These are phyloP conservation scores for Flaveria bidentis DNA, from an alignment of 129 eudicot genomes.

Conservation along the genomic window DNA sequence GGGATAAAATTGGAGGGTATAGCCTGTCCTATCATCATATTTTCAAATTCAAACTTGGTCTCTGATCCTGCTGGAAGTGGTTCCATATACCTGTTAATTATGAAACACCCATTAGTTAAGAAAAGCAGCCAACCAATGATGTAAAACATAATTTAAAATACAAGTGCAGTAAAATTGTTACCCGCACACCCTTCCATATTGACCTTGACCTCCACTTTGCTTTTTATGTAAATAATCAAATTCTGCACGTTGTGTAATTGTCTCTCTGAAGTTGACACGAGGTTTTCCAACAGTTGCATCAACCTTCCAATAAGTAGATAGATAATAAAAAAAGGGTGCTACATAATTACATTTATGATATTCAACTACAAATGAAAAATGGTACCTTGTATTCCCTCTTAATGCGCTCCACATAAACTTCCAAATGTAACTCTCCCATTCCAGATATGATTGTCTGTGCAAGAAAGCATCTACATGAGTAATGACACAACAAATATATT, in stretches of 20 bases:
- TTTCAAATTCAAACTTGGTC: conserved; percentile 89
- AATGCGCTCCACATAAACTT: conserved; percentile 91
- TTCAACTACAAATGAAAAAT: background rate
- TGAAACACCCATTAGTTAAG: background rate
- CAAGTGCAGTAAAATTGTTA: conserved; percentile 32
- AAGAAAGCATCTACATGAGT: conserved; percentile 28
- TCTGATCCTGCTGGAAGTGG: conserved; percentile 84
- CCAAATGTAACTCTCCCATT: conserved; percentile 98
- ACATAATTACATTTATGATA: background rate
- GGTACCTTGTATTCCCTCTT: conserved; percentile 85
- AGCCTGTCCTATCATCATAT: conserved; percentile 88
- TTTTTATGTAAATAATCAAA: conserved; percentile 96
- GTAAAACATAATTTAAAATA: background rate
- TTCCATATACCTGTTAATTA: conserved; percentile 66
- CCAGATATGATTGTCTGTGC: conserved; percentile 96
- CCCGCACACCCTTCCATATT: conserved; percentile 96
- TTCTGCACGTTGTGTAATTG: conserved; percentile 91
- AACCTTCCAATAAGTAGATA: conserved; percentile 48
- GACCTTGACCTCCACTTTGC: conserved; percentile 99
- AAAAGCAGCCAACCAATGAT: background rate
- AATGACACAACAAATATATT: background rate
- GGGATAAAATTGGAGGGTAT: conserved; percentile 84
- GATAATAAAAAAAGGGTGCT: background rate
- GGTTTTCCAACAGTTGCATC: conserved; percentile 92
- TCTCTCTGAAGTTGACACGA: conserved; percentile 97